Evolutionary conservation across 495 filamentous ascomycete genomes (phyloP).

Genomic region (Parmelia sp.): DNA sequence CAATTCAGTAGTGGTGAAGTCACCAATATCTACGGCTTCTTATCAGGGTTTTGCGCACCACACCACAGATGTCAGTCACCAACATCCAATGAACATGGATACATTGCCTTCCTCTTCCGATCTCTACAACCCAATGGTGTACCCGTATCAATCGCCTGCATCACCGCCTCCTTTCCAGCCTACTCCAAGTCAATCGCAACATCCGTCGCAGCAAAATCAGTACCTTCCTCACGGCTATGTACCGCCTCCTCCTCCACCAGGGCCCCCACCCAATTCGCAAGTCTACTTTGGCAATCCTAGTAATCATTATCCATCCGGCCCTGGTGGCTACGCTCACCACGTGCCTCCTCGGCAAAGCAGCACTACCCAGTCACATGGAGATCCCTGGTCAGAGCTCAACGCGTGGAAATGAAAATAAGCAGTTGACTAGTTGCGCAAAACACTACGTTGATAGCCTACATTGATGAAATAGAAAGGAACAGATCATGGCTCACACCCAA

Average conservation of each 20-base stretch:
- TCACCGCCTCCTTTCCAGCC: constrained; percentile 39
- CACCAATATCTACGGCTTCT: constrained; percentile 16
- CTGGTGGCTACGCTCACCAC: constrained; percentile 53
- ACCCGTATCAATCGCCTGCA: constrained; percentile 44
- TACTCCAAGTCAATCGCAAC: constrained; percentile 35
- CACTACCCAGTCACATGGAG: constrained; percentile 47
- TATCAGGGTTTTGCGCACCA: constrained; percentile 17
- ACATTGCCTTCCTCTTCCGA: constrained; percentile 45
- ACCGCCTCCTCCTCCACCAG: constrained; percentile 83
- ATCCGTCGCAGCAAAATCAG: constrained; percentile 36
- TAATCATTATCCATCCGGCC: constrained; percentile 49
- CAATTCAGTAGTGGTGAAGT: constrained; percentile 13
- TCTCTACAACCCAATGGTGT: constrained; percentile 51
- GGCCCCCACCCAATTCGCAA: constrained; percentile 70
- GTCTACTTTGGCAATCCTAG: constrained; percentile 48
- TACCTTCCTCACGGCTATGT: constrained; percentile 74
- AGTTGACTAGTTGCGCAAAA: neutral
- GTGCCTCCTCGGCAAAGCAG: constrained; percentile 36
- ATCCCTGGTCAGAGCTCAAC: constrained; percentile 84
- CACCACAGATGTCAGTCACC: constrained; percentile 18
- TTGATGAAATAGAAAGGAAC: neutral
- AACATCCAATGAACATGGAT: constrained; percentile 33
- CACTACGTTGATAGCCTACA: neutral
- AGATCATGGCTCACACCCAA: neutral
- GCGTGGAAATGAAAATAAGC: constrained; percentile 64